Evolutionary conservation across 371 early-diverging fungal species (phyloP).

Genomic region (Mucor piriformis): DNA sequence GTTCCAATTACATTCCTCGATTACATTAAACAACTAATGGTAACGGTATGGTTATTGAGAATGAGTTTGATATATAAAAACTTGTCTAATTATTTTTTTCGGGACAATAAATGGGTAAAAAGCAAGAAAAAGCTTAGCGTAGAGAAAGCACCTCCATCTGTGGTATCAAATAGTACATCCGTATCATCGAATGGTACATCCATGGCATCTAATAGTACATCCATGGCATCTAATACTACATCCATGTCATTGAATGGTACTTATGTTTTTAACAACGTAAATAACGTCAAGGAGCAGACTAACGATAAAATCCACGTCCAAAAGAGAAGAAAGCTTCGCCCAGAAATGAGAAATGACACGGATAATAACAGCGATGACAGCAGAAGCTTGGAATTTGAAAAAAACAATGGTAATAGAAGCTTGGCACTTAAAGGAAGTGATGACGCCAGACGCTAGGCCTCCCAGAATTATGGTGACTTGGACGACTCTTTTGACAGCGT

Average conservation of each 20-base stretch:
- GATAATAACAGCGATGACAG: background rate
- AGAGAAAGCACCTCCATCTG: background rate
- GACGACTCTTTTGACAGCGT: conserved; percentile 5
- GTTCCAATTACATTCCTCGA: background rate
- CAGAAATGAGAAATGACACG: background rate
- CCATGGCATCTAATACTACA: no score
- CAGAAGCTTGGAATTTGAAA: background rate
- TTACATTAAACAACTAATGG: background rate
- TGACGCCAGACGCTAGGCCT: background rate
- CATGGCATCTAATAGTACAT: background rate
- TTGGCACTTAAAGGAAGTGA: background rate
- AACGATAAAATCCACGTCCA: background rate
- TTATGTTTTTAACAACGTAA: background rate
- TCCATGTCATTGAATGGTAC: background rate
- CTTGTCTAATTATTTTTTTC: background rate
- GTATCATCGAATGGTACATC: background rate
- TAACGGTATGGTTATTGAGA: background rate
- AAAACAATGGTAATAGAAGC: background rate
- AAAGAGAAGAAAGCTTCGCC: background rate
- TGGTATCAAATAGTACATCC: no score
- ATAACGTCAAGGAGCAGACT: background rate
- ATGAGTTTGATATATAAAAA: background rate
- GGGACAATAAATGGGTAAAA: background rate
- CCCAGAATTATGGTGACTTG: background rate
- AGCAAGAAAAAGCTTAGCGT: background rate